Percentiles rank a stretch among this genome's conserved stretches.
These are phyloP conservation scores for Cyberlindnera sargentensis DNA, from an alignment of 805 yeast genomes.

Conservation along the genomic window DNA sequence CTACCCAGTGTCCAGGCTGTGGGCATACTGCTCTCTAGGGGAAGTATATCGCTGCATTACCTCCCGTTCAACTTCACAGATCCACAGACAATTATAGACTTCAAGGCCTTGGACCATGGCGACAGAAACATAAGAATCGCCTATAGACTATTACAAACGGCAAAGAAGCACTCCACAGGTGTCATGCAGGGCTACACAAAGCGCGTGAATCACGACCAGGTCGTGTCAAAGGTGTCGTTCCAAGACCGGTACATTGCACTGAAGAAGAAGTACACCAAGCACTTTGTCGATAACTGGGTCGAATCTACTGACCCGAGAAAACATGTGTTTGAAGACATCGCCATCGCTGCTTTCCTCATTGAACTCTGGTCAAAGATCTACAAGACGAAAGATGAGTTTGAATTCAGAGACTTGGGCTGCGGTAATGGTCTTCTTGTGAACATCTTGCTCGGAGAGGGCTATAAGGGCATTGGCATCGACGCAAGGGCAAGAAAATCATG, in stretches of 20 bases:
- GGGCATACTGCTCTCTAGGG: conserved; percentile 48
- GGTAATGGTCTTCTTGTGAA: conserved; percentile 88
- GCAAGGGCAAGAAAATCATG: conserved; percentile 88
- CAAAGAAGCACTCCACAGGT: conserved; percentile 78
- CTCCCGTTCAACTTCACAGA: conserved; percentile 44
- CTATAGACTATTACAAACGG: conserved; percentile 68
- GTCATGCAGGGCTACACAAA: conserved; percentile 80
- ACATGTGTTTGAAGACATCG: conserved; percentile 94
- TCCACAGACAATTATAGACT: conserved; percentile 20
- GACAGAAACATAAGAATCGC: conserved; percentile 80
- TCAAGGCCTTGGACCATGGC: conserved; percentile 31
- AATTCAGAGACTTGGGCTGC: conserved; percentile 88
- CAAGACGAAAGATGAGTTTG: conserved; percentile 35
- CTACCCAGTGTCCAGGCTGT: conserved; percentile 81
- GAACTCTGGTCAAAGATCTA: conserved; percentile 69
- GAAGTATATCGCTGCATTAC: conserved; percentile 63
- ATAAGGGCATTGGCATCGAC: conserved; percentile 77
- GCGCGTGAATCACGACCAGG: conserved; percentile 80
- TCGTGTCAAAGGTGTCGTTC: conserved; percentile 75
- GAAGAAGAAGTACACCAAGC: conserved; percentile 75
- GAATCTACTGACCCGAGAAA: conserved; percentile 92
- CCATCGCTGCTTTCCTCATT: conserved; percentile 89
- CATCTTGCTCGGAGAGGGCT: conserved; percentile 73
- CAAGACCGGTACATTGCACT: conserved; percentile 75
- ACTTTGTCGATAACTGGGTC: conserved; percentile 76